Evolutionary conservation across 1,284 basidiomycete species (phyloP).

Genomic region (Ustilago hordei): DNA sequence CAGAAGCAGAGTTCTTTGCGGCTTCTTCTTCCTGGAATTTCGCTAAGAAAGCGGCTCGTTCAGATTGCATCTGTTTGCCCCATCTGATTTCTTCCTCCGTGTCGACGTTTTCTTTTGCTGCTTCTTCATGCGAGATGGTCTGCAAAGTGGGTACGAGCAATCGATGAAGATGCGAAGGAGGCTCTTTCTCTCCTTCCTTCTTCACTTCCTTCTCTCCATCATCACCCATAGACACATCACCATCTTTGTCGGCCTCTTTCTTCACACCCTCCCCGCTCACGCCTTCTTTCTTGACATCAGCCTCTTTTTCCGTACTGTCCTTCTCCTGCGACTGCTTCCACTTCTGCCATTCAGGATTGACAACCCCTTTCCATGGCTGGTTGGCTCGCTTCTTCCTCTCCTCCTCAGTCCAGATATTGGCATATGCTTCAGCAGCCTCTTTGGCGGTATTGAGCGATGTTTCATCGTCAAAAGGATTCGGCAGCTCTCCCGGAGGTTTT

Average conservation of each 20-base stretch:
- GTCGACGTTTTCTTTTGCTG: constrained; percentile 62
- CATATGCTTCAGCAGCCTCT: constrained; percentile 51
- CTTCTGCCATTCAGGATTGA: constrained; percentile 55
- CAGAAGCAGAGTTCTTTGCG: constrained; percentile 43
- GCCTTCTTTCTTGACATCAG: not conserved
- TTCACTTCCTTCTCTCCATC: constrained; percentile 24
- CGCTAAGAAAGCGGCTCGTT: constrained; percentile 61
- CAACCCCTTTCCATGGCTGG: constrained; percentile 56
- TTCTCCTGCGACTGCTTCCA: constrained; percentile 53
- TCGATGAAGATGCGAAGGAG: constrained; percentile 51
- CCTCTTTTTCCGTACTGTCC: constrained; percentile 17
- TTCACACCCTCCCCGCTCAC: constrained; percentile 18
- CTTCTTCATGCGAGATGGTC: constrained; percentile 36
- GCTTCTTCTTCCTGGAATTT: constrained; percentile 65
- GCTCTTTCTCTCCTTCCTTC: constrained; percentile 29
- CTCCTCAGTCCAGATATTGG: constrained; percentile 35
- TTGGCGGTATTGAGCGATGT: constrained; percentile 26
- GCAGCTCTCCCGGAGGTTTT: constrained; percentile 48
- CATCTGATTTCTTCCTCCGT: constrained; percentile 64
- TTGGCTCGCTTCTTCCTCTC: constrained; percentile 45
- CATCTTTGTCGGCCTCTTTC: constrained; percentile 39
- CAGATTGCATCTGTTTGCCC: constrained; percentile 65
- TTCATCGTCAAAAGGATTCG: constrained; percentile 66
- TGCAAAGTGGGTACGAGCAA: constrained; percentile 53
- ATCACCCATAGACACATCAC: constrained; percentile 36